phyloP scores from a whole-genome alignment of 1,284 basidiomycete species.

The Apiotrichum mycotoxinovorans region DNA sequence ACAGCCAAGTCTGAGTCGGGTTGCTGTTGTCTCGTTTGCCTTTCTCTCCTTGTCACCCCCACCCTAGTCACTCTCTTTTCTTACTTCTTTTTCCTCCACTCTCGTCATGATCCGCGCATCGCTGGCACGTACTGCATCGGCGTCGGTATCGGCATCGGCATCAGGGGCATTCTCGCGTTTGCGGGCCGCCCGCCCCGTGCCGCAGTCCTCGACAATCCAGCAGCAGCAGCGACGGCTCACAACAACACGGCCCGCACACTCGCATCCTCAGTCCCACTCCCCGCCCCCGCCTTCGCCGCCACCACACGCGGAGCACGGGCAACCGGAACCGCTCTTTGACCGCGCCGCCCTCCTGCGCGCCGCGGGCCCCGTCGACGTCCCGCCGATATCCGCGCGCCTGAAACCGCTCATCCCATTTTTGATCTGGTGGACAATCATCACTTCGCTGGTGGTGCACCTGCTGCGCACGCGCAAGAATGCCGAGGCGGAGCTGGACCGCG shows the following conservation, averaged over 20 bases:
- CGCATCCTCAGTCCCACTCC: neutral
- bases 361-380: slow-evolving; percentile 12
- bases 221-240: no score
- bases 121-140: neutral
- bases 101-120: neutral
- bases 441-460: slow-evolving; percentile 43
- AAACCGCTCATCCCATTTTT: slow-evolving; percentile 45
- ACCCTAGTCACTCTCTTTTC: neutral
- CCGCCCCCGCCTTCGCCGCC: neutral
- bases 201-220: no score
- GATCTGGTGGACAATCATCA: slow-evolving; percentile 47
- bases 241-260: neutral
- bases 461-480: slow-evolving; percentile 30
- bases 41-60: neutral
- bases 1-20: neutral
- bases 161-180: neutral
- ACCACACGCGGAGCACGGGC: neutral
- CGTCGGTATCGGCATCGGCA: neutral
- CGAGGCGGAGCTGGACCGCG: slow-evolving; percentile 29
- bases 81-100: neutral
- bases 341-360: no score
- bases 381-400: slow-evolving; percentile 41
- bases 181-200: neutral
- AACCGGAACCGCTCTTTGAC: no score
- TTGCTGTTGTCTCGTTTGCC: neutral